A percentile compares a stretch with the other conserved stretches of the same genome.
These are phyloP conservation scores for Tricholoma sp. DNA, from an alignment of 768 basidiomycete genomes.

Conservation along the genomic window DNA sequence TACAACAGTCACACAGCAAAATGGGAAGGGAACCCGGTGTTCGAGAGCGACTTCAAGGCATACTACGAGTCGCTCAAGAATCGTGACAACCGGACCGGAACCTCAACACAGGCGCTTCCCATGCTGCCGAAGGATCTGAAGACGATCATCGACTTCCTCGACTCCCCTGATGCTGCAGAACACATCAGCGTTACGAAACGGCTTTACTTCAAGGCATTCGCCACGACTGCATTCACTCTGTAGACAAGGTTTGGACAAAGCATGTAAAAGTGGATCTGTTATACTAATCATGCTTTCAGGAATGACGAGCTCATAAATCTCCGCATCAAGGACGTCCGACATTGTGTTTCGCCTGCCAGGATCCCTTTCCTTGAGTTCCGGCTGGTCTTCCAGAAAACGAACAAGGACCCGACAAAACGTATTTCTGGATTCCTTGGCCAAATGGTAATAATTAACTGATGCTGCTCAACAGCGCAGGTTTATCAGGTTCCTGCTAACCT, in stretches of 20 bases:
- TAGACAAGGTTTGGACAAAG: neutral
- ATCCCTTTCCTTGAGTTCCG: slow-evolving; percentile 10
- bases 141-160: neutral
- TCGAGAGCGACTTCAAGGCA: slow-evolving; percentile 13
- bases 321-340: neutral
- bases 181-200: neutral
- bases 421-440: too few relatives aligned
- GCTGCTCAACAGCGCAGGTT: neutral
- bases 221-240: neutral
- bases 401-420: slow-evolving; percentile 18
- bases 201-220: neutral
- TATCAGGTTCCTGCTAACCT: neutral
- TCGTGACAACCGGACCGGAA: slow-evolving; percentile 9
- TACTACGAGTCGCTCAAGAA: slow-evolving; percentile 17
- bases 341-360: neutral
- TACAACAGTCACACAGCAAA: slow-evolving; percentile 7
- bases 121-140: slow-evolving; percentile 13
- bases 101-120: slow-evolving; percentile 14
- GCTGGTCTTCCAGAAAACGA: slow-evolving; percentile 18
- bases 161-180: neutral
- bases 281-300: neutral
- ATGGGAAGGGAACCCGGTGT: slow-evolving; percentile 17
- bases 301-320: neutral
- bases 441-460: neutral
- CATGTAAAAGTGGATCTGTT: neutral